Evolutionary conservation across 148 eudicot species (phyloP).

Genomic region (Rhododendron simsii): DNA sequence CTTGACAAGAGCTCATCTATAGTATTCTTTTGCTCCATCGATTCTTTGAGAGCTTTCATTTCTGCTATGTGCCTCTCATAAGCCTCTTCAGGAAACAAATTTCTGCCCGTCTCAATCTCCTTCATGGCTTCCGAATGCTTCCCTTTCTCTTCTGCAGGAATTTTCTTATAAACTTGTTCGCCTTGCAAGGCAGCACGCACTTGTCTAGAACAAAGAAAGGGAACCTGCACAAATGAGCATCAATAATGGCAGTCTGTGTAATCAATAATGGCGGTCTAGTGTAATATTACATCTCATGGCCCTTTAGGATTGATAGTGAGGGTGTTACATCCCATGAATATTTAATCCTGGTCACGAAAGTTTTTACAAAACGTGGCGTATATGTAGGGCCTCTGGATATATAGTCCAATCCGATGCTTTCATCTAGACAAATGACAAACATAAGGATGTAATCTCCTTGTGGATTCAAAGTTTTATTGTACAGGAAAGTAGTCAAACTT

Average conservation of each 20-base stretch:
- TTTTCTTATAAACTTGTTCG: constrained; percentile 55
- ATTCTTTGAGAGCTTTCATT: constrained; percentile 48
- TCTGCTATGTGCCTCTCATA: constrained; percentile 69
- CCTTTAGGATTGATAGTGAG: background rate
- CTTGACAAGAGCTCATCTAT: constrained; percentile 45
- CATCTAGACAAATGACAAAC: background rate
- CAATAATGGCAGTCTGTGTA: background rate
- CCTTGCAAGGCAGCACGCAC: constrained; percentile 57
- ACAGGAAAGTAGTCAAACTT: background rate
- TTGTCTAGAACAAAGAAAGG: constrained; percentile 47
- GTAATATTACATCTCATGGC: background rate
- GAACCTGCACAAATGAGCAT: constrained; percentile 29
- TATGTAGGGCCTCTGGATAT: background rate
- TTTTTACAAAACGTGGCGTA: background rate
- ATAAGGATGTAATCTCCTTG: background rate
- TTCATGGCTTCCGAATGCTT: constrained; percentile 56
- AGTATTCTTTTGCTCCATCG: constrained; percentile 49
- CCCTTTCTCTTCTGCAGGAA: constrained; percentile 53
- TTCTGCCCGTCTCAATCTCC: constrained; percentile 55
- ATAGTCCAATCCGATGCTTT: background rate
- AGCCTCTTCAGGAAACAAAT: constrained; percentile 50
- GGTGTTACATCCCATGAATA: background rate
- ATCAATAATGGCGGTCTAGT: background rate
- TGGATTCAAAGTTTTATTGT: background rate
- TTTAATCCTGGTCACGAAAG: background rate